phyloP scores from a whole-genome alignment of 257 asterid genomes.

The Nicotiana benthamiana region DNA sequence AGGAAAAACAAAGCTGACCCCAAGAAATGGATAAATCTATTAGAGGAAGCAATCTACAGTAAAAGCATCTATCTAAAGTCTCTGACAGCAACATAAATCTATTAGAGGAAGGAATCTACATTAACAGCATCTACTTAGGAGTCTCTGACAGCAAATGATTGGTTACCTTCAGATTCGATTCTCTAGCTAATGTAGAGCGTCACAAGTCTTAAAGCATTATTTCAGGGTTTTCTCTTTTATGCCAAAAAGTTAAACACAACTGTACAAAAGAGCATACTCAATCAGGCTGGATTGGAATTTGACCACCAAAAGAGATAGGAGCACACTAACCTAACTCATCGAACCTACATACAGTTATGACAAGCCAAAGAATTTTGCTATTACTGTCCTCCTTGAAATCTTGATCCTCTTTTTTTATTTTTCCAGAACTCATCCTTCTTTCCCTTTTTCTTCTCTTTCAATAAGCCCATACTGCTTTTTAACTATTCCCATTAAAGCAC shows the following conservation, averaged over 20 bases:
- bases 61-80: not conserved
- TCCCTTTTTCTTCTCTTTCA: constrained; percentile 61
- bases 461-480: constrained; percentile 57
- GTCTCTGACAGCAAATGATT: not conserved
- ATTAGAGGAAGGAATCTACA: not conserved
- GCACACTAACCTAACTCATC: not conserved
- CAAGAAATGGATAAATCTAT: not conserved
- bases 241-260: not conserved
- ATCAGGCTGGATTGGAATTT: not conserved
- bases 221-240: not conserved
- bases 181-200: not conserved
- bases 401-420: constrained; percentile 34
- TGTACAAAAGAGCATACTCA: not conserved
- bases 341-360: not conserved
- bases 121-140: not conserved
- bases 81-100: not conserved
- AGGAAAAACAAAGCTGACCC: not conserved
- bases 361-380: constrained; percentile 9
- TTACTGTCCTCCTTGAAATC: constrained; percentile 9
- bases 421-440: constrained; percentile 97
- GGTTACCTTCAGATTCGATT: not conserved
- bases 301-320: not conserved
- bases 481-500: constrained; percentile 82
- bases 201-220: not conserved
- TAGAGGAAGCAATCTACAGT: not conserved